Percentiles rank a stretch among this genome's conserved stretches.
These are phyloP conservation scores for Pinguiococcus pyrenoidosus DNA, from an alignment of 108 stramenopile species.

Conservation along the genomic window DNA sequence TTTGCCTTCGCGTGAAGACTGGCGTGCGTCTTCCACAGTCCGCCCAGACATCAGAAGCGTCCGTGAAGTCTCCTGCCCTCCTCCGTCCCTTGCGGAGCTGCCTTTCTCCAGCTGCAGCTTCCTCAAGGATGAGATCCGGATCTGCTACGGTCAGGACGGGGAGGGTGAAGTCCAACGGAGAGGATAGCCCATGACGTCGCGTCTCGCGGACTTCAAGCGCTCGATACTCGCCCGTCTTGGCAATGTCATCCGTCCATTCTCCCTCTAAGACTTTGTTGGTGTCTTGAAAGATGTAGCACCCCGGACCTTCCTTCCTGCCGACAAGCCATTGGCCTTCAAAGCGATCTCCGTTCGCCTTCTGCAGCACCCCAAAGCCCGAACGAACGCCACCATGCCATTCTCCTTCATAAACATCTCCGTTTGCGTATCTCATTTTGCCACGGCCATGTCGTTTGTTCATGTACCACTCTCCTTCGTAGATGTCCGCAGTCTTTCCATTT, in stretches of 20 bases:
- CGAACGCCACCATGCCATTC: slow-evolving; percentile 33
- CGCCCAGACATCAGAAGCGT: too few species aligned
- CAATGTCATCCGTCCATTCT: slow-evolving; percentile 36
- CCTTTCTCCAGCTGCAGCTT: too few species aligned
- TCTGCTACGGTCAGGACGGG: too few species aligned
- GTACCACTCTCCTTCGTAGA: slow-evolving; percentile 44
- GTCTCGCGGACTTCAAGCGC: too few species aligned
- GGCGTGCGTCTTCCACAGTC: too few species aligned
- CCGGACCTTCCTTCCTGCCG: slow-evolving; percentile 43
- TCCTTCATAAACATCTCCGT: slow-evolving; percentile 45
- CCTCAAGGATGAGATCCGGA: too few species aligned
- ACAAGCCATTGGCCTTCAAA: slow-evolving; percentile 33
- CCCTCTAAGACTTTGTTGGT: slow-evolving; percentile 42
- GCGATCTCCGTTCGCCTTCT: slow-evolving; percentile 32
- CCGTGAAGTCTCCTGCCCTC: too few species aligned
- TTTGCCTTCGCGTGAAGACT: too few species aligned
- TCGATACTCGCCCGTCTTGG: slow-evolving; percentile 35
- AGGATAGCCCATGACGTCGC: too few species aligned
- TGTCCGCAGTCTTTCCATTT: slow-evolving; percentile 32
- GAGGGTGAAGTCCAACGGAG: too few species aligned
- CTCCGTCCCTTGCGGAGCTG: too few species aligned
- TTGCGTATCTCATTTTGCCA: slow-evolving; percentile 37
- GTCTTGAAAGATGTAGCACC: too few species aligned
- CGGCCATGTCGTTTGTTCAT: slow-evolving; percentile 25
- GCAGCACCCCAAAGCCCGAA: slow-evolving; percentile 31